Evolutionary conservation across 495 filamentous ascomycete species (phyloP).

Genomic region (Penicillium fimorum): DNA sequence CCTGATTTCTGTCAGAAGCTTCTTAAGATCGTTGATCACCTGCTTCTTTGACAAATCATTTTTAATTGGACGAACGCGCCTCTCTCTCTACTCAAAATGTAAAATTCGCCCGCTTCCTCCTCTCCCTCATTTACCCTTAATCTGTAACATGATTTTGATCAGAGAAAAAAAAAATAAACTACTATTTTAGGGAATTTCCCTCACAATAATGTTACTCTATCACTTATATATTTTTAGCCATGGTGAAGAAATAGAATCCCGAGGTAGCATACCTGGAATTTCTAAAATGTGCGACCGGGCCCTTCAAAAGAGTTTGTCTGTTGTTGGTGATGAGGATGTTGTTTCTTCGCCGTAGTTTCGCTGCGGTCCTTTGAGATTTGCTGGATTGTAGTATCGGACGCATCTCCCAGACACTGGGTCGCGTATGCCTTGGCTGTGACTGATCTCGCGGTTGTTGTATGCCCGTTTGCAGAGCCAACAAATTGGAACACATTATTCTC

Average conservation of each 20-base stretch:
- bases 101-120: too few species aligned
- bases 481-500: slow-evolving; percentile 1
- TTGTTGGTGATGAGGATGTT: not conserved
- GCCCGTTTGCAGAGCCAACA: not conserved
- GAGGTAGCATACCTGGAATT: not conserved
- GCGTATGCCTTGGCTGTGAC: not conserved
- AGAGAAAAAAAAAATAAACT: too few species aligned
- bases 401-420: not conserved
- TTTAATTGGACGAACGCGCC: too few species aligned
- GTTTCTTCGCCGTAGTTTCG: not conserved
- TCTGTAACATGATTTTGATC: too few species aligned
- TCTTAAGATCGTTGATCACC: too few species aligned
- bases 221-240: too few species aligned
- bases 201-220: too few species aligned
- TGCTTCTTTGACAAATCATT: too few species aligned
- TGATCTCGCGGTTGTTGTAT: slow-evolving; percentile 1
- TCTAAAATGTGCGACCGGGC: not conserved
- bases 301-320: not conserved
- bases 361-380: not conserved
- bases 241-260: not conserved
- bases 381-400: slow-evolving; percentile 1
- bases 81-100: too few species aligned
- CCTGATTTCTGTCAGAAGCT: too few species aligned
- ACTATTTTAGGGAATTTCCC: too few species aligned
- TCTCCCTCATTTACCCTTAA: too few species aligned